Evolutionary conservation across 331 rosid genomes (phyloP), one percentile per base, ranked within the genome.

Genomic region (Quercus tomentella): DNA sequence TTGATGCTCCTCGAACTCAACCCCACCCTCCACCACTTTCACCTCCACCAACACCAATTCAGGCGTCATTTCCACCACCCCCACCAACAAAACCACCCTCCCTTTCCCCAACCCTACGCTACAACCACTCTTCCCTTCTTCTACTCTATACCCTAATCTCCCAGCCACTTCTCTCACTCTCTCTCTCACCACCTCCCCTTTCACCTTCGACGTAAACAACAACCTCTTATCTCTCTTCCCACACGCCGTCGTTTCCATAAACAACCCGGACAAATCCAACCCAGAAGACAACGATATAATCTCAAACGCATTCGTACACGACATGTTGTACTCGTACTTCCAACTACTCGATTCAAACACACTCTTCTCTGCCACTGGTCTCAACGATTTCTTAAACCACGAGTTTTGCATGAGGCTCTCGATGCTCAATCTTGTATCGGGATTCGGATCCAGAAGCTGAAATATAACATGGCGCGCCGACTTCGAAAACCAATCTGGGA

Each of bases 271-370:
- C 71, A 95, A 72, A 37, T 95, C 89, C 87, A 95, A 56, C 56
- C 97, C 99, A 43, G 99, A 89, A 1, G 97, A 92, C 90, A 95
- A 82, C 3, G 96, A 92, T 33, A 95, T 95, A 78, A 95, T 91
- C 21, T 95, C 91, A 11, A 95, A 95, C 0, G 99, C 99, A 58
- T 93, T 95, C 86, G 83, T 76, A 26, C 87, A 87, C 5, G 85
- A 69, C 26, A 22, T 33, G 3, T 83, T 83, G 26, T 70, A 21
- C 55, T 82, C 85, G 25, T 37, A 68, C 16, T 79, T 82, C 16
- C 80, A 63, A 4, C 51, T 79, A 54, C 81, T 82, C 17, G 77
- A 55, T 31, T 80, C 88, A 10, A 89, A 80, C 1, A 87, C 28
- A 67, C 82, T 90, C 85, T 77, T 49, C 54, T 49, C 54, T 4